These are phyloP conservation scores for Phytophthora syringae DNA, from an alignment of 352 stramenopile species.

Conservation along the genomic window DNA sequence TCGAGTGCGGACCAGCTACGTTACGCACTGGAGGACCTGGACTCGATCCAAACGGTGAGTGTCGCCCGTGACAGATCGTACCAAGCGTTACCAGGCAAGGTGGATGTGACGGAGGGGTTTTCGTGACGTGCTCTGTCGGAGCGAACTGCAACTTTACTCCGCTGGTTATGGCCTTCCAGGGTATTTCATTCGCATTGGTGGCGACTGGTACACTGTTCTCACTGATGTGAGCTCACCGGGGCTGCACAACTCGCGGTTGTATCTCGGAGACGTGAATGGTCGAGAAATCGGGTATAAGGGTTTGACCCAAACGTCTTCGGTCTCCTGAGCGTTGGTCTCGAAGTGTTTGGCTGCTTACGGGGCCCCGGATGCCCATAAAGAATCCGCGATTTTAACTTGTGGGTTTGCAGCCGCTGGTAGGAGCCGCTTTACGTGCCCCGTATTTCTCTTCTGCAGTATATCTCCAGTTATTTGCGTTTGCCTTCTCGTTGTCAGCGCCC, in stretches of 20 bases:
- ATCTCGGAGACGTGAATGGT: slow-evolving; percentile 66
- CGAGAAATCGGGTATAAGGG: slow-evolving; percentile 64
- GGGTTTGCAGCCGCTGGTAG: no score
- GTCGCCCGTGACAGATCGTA: slow-evolving; percentile 57
- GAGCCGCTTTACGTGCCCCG: no score
- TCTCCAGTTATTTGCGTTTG: no score
- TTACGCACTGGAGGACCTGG: slow-evolving; percentile 70
- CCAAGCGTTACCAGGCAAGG: slow-evolving; percentile 47
- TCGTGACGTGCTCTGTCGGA: slow-evolving; percentile 54
- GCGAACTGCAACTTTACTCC: slow-evolving; percentile 61
- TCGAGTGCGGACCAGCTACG: slow-evolving; percentile 69
- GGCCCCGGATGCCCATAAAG: no score
- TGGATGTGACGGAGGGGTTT: slow-evolving; percentile 72
- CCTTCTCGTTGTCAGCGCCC: no score
- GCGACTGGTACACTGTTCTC: slow-evolving; percentile 75
- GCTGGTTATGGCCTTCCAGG: slow-evolving; percentile 68
- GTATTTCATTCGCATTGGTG: slow-evolving; percentile 58
- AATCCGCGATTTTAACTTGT: no score
- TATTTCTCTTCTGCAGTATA: no score
- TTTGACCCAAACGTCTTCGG: slow-evolving; percentile 26
- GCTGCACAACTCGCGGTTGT: slow-evolving; percentile 49
- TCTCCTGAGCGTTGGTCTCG: no score
- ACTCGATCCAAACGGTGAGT: slow-evolving; percentile 57
- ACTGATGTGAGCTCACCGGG: slow-evolving; percentile 50
- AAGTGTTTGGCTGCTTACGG: no score